phyloP scores from a whole-genome alignment of 306 rosid species.

The Elaeagnus macrophylla region DNA sequence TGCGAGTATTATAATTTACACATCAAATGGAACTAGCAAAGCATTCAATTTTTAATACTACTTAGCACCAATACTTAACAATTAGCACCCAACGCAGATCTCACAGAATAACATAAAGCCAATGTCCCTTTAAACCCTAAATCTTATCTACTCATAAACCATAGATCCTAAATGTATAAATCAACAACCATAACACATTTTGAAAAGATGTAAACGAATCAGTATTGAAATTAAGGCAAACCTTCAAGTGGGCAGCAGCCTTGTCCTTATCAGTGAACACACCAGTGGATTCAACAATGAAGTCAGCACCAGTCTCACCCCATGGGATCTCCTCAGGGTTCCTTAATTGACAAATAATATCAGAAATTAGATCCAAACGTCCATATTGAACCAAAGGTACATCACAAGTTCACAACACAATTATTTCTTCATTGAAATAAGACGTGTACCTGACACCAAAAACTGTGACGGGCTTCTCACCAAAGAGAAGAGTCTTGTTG shows the following conservation, averaged over 20 bases:
- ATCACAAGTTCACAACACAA: neutral
- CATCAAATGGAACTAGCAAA: no score
- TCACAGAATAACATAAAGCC: no score
- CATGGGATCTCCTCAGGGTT: constrained; percentile 94
- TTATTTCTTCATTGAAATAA: neutral
- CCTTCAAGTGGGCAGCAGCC: constrained; percentile 93
- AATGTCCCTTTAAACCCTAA: neutral
- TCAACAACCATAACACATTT: neutral
- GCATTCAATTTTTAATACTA: no score
- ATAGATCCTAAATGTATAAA: no score
- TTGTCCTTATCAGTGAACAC: constrained; percentile 83
- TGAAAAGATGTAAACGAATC: neutral
- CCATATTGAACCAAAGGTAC: no score
- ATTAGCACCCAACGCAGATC: no score
- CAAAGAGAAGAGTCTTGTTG: constrained; percentile 58
- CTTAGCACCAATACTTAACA: no score
- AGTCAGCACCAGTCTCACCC: constrained; percentile 65
- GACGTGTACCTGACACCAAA: constrained; percentile 32
- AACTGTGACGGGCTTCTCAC: constrained; percentile 44
- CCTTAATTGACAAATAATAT: constrained; percentile 20
- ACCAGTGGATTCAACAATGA: constrained; percentile 72
- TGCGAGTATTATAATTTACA: no score
- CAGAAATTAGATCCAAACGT: neutral
- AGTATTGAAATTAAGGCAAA: constrained; percentile 7
- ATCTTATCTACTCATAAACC: no score